Evolutionary conservation across 192 early-diverging fungal species (phyloP).

Genomic region (Coemansia sp.): DNA sequence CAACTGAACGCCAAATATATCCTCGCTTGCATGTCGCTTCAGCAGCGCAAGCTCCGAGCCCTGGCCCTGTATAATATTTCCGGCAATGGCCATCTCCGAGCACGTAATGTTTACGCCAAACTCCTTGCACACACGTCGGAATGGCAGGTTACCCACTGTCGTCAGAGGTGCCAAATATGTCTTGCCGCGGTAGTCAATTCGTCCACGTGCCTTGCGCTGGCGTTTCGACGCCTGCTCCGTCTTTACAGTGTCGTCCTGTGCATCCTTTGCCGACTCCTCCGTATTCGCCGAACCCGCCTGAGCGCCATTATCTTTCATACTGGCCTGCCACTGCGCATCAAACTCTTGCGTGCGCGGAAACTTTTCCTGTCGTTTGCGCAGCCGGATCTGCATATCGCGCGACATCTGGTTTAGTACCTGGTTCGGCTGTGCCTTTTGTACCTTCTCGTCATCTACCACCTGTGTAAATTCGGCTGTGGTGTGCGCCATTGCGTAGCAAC

Average conservation of each 20-base stretch:
- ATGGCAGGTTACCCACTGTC: constrained; percentile 96
- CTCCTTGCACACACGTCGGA: constrained; percentile 88
- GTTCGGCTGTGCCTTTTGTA: not conserved
- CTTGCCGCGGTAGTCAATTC: constrained; percentile 77
- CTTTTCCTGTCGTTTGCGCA: constrained; percentile 38
- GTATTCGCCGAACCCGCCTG: not conserved
- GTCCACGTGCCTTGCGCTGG: constrained; percentile 7
- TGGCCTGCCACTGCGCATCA: constrained; percentile 26
- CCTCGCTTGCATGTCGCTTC: constrained; percentile 80
- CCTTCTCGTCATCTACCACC: constrained; percentile 60
- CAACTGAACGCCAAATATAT: constrained; percentile 92
- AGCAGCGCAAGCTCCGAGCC: constrained; percentile 79
- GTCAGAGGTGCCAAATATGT: constrained; percentile 94
- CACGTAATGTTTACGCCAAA: constrained; percentile 97
- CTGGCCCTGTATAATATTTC: constrained; percentile 67
- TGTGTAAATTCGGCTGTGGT: constrained; percentile 48
- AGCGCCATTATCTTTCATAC: not conserved
- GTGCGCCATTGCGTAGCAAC: constrained; percentile 61
- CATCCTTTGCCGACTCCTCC: constrained; percentile 13
- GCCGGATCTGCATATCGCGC: constrained; percentile 26
- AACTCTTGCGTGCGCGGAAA: constrained; percentile 49
- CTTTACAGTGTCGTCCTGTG: constrained; percentile 15
- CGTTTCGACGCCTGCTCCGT: not conserved
- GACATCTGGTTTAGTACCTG: constrained; percentile 19
- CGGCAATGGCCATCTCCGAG: constrained; percentile 88